Percentiles rank a stretch among this genome's conserved stretches.
These are phyloP conservation scores for Annulohypoxylon truncatum DNA, from an alignment of 2,329 filamentous ascomycete genomes.

Conservation along the genomic window DNA sequence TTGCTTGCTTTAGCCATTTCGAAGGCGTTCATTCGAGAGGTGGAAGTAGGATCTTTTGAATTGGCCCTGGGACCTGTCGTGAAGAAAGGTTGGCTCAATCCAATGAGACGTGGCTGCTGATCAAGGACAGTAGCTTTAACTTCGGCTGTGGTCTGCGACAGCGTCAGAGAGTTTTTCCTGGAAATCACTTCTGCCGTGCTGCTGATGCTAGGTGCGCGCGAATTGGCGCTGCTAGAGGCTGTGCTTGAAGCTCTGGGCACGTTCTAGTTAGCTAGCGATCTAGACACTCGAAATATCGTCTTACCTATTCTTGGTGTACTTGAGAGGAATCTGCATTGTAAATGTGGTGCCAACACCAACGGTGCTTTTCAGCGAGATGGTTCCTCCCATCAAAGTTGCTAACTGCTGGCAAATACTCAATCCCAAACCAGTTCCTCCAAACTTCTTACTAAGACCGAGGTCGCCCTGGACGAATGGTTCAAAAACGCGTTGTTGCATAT, in stretches of 20 bases:
- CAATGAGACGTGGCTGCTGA: conserved; percentile 81
- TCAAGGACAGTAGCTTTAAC: conserved; percentile 64
- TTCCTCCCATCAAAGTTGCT: conserved; percentile 83
- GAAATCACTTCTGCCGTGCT: conserved; percentile 55
- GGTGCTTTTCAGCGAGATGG: conserved; percentile 76
- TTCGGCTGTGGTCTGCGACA: conserved; percentile 47
- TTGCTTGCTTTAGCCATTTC: conserved; percentile 73
- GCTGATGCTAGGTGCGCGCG: conserved; percentile 60
- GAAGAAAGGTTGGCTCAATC: conserved; percentile 87
- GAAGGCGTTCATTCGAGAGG: conserved; percentile 73
- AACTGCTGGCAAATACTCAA: conserved; percentile 91
- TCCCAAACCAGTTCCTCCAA: conserved; percentile 87
- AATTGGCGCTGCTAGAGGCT: conserved; percentile 65
- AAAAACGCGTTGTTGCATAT: conserved; percentile 85
- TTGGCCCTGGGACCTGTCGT: conserved; percentile 55
- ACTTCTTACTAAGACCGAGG: conserved; percentile 87
- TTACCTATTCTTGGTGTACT: conserved; percentile 76
- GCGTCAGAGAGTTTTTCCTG: conserved; percentile 49
- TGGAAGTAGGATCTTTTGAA: conserved; percentile 53
- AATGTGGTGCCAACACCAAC: conserved; percentile 83
- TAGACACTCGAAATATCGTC: conserved; percentile 41
- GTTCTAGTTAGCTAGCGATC: conserved; percentile 15
- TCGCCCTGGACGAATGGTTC: conserved; percentile 97
- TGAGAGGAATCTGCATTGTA: conserved; percentile 83
- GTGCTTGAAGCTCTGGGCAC: conserved; percentile 61